Percentiles rank a stretch among this genome's conserved stretches.
These are phyloP conservation scores for Trapa bicornis DNA, from an alignment of 345 rosid genomes.

Conservation along the genomic window DNA sequence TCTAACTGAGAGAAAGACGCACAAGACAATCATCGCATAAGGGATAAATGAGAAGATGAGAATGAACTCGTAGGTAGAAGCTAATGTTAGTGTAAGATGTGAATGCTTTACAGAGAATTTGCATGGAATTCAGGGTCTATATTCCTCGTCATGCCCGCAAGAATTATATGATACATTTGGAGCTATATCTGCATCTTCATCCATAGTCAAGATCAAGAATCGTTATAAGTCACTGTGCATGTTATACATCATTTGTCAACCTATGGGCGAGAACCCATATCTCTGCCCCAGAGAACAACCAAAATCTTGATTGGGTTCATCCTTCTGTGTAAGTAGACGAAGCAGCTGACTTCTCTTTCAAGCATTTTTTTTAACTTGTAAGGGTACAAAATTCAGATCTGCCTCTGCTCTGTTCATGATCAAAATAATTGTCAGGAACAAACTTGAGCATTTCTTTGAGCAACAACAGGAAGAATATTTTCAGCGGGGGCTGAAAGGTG, in stretches of 20 bases:
- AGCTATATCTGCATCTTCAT: no score
- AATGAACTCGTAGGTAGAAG: no score
- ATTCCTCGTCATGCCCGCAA: no score
- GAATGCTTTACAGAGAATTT: no score
- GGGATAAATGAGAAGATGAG: no score
- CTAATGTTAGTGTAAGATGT: no score
- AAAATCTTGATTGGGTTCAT: slow-evolving; percentile 7
- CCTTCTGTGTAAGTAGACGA: slow-evolving; percentile 9
- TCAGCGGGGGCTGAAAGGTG: slow-evolving; percentile 57
- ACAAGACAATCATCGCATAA: no score
- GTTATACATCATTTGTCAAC: slow-evolving; percentile 10
- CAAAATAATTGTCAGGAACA: not conserved
- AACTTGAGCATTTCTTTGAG: not conserved
- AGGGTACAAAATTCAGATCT: not conserved
- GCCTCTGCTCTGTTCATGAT: slow-evolving; percentile 1
- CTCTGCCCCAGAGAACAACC: slow-evolving; percentile 16
- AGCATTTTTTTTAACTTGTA: not conserved
- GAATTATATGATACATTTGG: no score
- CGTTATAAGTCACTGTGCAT: not conserved
- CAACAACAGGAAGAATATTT: not conserved
- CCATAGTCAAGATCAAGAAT: no score
- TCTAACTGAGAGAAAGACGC: no score
- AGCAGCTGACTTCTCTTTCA: slow-evolving; percentile 8
- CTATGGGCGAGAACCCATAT: slow-evolving; percentile 11
- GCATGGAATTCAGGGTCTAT: no score